These are phyloP conservation scores for Posidonia australis DNA, from an alignment of 106 monocot species.

Conservation along the genomic window DNA sequence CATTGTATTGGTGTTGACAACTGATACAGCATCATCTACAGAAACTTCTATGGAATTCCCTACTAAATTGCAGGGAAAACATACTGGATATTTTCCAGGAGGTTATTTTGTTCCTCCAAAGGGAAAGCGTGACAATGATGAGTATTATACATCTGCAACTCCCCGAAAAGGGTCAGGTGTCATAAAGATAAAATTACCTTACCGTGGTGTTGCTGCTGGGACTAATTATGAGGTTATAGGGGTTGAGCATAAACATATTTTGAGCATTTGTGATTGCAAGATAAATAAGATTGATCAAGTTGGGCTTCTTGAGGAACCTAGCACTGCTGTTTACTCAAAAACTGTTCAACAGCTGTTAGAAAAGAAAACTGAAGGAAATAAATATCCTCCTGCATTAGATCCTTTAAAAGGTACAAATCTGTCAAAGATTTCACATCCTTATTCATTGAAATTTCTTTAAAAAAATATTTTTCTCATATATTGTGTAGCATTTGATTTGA, in stretches of 20 bases:
- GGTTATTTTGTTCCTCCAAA: conserved; percentile 77
- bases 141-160: conserved; percentile 47
- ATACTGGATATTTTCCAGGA: conserved; percentile 26
- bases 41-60: conserved; percentile 18
- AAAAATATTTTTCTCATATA: no score
- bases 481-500: no score
- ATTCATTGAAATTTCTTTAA: neutral
- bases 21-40: conserved; percentile 37
- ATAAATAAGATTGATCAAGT: conserved; percentile 79
- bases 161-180: conserved; percentile 62
- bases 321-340: conserved; percentile 58
- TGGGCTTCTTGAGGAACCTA: conserved; percentile 78
- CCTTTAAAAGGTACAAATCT: conserved; percentile 62
- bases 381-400: conserved; percentile 73
- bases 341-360: conserved; percentile 69
- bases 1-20: conserved; percentile 62
- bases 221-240: conserved; percentile 57
- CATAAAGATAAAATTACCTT: conserved; percentile 73
- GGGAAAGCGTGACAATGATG: conserved; percentile 80
- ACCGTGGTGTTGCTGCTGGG: conserved; percentile 62
- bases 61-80: conserved; percentile 32
- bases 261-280: conserved; percentile 65
- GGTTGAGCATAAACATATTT: conserved; percentile 61
- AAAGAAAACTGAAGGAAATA: conserved; percentile 33
- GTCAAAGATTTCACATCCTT: neutral